phyloP scores from a whole-genome alignment of 1,284 basidiomycete species.

The Boletus mariae region DNA sequence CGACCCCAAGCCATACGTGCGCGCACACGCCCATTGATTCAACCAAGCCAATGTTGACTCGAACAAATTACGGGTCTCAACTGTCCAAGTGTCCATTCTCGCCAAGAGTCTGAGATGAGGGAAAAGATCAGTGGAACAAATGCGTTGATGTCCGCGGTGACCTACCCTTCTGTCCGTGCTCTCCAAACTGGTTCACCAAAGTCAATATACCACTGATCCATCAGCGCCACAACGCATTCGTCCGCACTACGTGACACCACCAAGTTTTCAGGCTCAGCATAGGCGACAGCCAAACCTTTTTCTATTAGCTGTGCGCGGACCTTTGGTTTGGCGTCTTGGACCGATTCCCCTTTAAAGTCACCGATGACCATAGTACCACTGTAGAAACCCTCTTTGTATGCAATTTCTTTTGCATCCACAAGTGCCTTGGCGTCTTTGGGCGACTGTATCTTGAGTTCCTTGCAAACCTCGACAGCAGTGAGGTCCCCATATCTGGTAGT shows the following conservation, averaged over 20 bases:
- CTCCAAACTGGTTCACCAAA: slow-evolving; percentile 94
- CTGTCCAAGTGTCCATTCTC: slow-evolving; percentile 86
- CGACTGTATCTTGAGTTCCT: slow-evolving; percentile 92
- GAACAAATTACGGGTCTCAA: slow-evolving; percentile 89
- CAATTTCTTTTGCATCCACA: slow-evolving; percentile 94
- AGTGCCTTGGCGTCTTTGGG: slow-evolving; percentile 93
- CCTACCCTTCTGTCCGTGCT: slow-evolving; percentile 79
- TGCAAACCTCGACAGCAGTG: slow-evolving; percentile 84
- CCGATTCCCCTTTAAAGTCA: slow-evolving; percentile 82
- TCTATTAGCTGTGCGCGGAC: slow-evolving; percentile 86
- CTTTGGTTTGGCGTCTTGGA: slow-evolving; percentile 89
- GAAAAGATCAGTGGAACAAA: background rate
- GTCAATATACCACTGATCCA: slow-evolving; percentile 99
- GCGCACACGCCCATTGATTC: slow-evolving; percentile 98
- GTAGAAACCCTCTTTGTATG: slow-evolving; percentile 99
- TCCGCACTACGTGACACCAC: slow-evolving; percentile 89
- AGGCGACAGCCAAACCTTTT: slow-evolving; percentile 77
- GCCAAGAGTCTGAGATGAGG: slow-evolving; percentile 58
- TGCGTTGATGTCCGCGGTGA: slow-evolving; percentile 25
- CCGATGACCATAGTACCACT: slow-evolving; percentile 88
- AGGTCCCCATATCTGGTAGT: slow-evolving; percentile 92
- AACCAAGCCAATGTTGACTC: slow-evolving; percentile 93
- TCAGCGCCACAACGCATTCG: slow-evolving; percentile 96
- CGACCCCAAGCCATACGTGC: slow-evolving; percentile 95
- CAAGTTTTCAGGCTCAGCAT: slow-evolving; percentile 94